A percentile compares a stretch with the other conserved stretches of the same genome.
Evolutionary conservation across 345 rosid genomes (phyloP).

Genomic region (Carallia pectinifolia): DNA sequence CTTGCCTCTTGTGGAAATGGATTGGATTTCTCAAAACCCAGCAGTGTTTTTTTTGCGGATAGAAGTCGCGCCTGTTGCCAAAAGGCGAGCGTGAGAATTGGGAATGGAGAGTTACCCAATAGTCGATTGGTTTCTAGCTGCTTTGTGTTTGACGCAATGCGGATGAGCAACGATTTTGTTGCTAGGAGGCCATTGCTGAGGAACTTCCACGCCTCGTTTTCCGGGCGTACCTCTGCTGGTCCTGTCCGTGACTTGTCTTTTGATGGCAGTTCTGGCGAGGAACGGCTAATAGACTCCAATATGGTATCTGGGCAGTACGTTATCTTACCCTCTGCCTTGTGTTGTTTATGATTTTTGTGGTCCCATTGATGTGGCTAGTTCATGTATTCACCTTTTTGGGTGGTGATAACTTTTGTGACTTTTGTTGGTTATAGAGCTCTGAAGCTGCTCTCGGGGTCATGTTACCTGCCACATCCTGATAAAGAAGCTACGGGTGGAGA

Average conservation of each 20-base stretch:
- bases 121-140: conserved; percentile 44
- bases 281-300: conserved; percentile 37
- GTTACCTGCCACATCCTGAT: conserved; percentile 38
- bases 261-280: conserved; percentile 52
- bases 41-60: conserved; percentile 50
- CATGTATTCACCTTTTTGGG: conserved; percentile 1
- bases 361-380: background rate
- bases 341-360: background rate
- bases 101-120: conserved; percentile 33
- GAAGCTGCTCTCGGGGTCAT: conserved; percentile 30
- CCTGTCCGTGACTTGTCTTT: conserved; percentile 62
- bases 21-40: conserved; percentile 51
- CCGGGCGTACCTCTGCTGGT: conserved; percentile 40
- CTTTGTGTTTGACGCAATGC: conserved; percentile 32
- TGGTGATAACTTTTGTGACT: conserved; percentile 19
- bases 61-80: conserved; percentile 36
- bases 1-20: conserved; percentile 50
- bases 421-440: conserved; percentile 20
- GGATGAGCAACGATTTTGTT: conserved; percentile 25
- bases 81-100: conserved; percentile 49
- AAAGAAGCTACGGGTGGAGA: conserved; percentile 34
- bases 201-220: conserved; percentile 41
- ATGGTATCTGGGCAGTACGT: conserved; percentile 50
- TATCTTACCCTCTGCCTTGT: conserved; percentile 17
- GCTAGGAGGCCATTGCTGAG: conserved; percentile 36